A percentile compares a stretch with the other conserved stretches of the same genome.
These are phyloP conservation scores for Mycena maculata DNA, from an alignment of 768 basidiomycete genomes.

Conservation along the genomic window DNA sequence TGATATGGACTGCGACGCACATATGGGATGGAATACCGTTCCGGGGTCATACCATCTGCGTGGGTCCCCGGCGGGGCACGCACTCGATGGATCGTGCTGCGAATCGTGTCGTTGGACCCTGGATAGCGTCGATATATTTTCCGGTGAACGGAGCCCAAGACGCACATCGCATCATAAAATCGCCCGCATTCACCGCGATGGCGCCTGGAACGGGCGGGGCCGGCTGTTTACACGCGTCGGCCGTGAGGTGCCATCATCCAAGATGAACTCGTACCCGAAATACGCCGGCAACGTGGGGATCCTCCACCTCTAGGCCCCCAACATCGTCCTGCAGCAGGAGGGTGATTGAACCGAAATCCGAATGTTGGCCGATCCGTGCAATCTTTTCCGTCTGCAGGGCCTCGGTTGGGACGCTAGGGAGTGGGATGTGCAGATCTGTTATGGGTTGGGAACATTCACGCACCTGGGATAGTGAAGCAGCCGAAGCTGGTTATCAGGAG, in stretches of 20 bases:
- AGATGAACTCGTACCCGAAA: conserved; percentile 46
- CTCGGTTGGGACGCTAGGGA: conserved; percentile 45
- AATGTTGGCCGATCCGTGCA: conserved; percentile 60
- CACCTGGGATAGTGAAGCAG: conserved; percentile 67
- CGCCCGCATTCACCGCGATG: conserved; percentile 65
- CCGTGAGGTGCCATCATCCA: neutral
- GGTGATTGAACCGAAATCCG: conserved; percentile 69
- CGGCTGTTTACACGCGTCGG: conserved; percentile 37
- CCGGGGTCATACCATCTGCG: conserved; percentile 52
- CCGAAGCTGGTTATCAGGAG: conserved; percentile 64
- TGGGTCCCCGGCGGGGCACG: conserved; percentile 53
- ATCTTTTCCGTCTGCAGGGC: conserved; percentile 50
- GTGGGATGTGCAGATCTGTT: neutral
- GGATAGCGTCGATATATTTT: neutral
- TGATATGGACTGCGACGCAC: conserved; percentile 39
- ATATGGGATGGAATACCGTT: conserved; percentile 73
- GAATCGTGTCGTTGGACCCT: conserved; percentile 61
- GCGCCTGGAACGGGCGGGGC: conserved; percentile 59
- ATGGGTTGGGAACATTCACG: neutral
- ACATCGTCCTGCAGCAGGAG: conserved; percentile 69
- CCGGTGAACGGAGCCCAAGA: neutral
- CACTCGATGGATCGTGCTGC: conserved; percentile 67
- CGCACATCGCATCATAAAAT: conserved; percentile 63
- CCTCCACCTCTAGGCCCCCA: conserved; percentile 72
- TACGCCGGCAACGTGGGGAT: conserved; percentile 57